Base-by-base conservation (phyloP, 352 stramenopile genomes). In the Phytophthora hybrid region DNA sequence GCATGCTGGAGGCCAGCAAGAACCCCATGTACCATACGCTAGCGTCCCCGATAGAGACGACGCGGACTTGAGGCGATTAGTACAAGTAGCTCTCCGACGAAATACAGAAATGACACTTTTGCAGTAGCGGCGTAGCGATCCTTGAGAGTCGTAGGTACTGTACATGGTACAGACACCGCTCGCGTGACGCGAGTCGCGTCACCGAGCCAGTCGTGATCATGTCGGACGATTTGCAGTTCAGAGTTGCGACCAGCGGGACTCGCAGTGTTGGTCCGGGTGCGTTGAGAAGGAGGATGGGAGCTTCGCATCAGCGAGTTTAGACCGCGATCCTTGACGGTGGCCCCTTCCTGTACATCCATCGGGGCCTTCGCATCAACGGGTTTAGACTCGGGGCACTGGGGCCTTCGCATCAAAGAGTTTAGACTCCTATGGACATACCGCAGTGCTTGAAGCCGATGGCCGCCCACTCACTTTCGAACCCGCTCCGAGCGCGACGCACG, bases 11-110 rank as follows among this genome's bases (percentile, higher is more conserved):
- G 18, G 32, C 46, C 1, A 39, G 37, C 58, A 75, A 79, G 62
- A 79, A 44, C 62, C 60, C 72, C 5, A 46, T 72, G 21, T 79
- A 75, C 62, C 72, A 79, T 21, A 39, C 66, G 9, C 29, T 79
- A 32, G 60, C 56, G 11, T 78, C 66, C 1, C 71, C 71, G 16
- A 29, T 69, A 46, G 64, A 66, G 34, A 57, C 34, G 3, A 62
- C 59, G 2, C 41, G 54, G 23, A 7, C 47, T 21, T 75, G 55
- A 73, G 47, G 21, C 37, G 23, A n/a, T 5, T 31, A 34, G 13
- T 16, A 34, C 3, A 9, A 57, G 14, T 16, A 37, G 19, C n/a
- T 18, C 13, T 19, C 23, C 10, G n/a, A 53, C 16, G 4, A 53
- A 26, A 16, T 53, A 53, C 46, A 53, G n/a, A 53, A 53, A 53